Evolutionary conservation across 2,329 filamentous ascomycete species (phyloP).

Genomic region (Fusarium sp.): DNA sequence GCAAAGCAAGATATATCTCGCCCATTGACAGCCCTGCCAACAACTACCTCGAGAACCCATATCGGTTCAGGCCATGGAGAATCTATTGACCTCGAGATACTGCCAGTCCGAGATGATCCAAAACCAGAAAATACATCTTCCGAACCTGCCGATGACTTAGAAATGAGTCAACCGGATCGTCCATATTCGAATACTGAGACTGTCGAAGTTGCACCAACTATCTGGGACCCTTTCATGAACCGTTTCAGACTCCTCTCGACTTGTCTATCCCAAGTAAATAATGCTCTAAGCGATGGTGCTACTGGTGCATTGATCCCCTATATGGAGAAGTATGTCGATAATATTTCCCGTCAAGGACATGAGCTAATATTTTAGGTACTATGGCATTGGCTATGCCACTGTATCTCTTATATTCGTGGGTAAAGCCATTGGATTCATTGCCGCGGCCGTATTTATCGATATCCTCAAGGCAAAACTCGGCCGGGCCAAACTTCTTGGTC

Average conservation of each 20-base stretch:
- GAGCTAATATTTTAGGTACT: constrained; percentile 56
- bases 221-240: constrained; percentile 71
- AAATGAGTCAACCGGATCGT: constrained; percentile 62
- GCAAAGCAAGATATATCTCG: constrained; percentile 30
- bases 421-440: constrained; percentile 79
- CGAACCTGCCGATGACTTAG: constrained; percentile 48
- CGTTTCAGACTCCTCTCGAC: constrained; percentile 71
- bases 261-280: constrained; percentile 71
- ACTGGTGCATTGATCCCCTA: constrained; percentile 83
- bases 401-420: constrained; percentile 85
- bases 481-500: constrained; percentile 68
- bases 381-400: constrained; percentile 77
- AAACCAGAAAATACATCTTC: constrained; percentile 16
- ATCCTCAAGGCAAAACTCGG: constrained; percentile 68
- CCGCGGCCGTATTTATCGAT: constrained; percentile 75
- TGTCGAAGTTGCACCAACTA: constrained; percentile 61
- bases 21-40: constrained; percentile 45
- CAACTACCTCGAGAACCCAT: constrained; percentile 50
- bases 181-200: constrained; percentile 50
- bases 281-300: constrained; percentile 78
- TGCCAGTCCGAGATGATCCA: constrained; percentile 18
- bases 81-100: constrained; percentile 42
- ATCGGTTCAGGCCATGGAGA: constrained; percentile 49
- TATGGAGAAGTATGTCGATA: constrained; percentile 66
- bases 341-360: rapidly evolving